A percentile compares a stretch with the other conserved stretches of the same genome.
Evolutionary conservation across 805 yeast genomes (phyloP).

Genomic region (Candida maltosa): DNA sequence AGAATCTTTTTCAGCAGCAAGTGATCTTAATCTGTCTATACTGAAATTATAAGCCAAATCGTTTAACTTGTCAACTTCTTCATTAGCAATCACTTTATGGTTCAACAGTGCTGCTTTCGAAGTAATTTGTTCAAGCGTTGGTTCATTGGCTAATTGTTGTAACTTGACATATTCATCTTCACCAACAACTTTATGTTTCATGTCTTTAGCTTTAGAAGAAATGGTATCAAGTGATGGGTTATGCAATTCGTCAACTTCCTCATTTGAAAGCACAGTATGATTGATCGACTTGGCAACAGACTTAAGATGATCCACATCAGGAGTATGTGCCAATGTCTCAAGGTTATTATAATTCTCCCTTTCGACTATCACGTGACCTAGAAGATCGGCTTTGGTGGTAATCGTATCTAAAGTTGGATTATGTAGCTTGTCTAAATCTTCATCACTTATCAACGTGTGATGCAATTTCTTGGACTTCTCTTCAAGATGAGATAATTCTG

Average conservation of each 20-base stretch:
- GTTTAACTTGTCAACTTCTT: constrained; percentile 4
- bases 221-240: constrained; percentile 19
- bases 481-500: constrained; percentile 14
- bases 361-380: constrained; percentile 3
- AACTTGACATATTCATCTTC: constrained; percentile 12
- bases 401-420: constrained; percentile 20
- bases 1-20: constrained; percentile 14
- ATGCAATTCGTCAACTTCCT: constrained; percentile 13
- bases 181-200: constrained; percentile 12
- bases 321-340: constrained; percentile 18
- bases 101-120: constrained; percentile 10
- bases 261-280: constrained; percentile 14
- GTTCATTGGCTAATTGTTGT: constrained; percentile 18
- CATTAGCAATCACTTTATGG: constrained; percentile 11
- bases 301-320: constrained; percentile 18
- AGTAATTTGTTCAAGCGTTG: constrained; percentile 14
- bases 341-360: constrained; percentile 11
- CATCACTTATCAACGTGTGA: too few relatives aligned
- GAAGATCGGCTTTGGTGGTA: constrained; percentile 5
- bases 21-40: constrained; percentile 21
- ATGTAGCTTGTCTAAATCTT: too few relatives aligned
- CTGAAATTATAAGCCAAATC: constrained; percentile 18
- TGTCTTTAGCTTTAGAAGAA: constrained; percentile 9
- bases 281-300: constrained; percentile 16
- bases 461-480: too few relatives aligned